Base-by-base conservation (phyloP, 192 early-diverging fungal genomes). In the Coemansia reversa region DNA sequence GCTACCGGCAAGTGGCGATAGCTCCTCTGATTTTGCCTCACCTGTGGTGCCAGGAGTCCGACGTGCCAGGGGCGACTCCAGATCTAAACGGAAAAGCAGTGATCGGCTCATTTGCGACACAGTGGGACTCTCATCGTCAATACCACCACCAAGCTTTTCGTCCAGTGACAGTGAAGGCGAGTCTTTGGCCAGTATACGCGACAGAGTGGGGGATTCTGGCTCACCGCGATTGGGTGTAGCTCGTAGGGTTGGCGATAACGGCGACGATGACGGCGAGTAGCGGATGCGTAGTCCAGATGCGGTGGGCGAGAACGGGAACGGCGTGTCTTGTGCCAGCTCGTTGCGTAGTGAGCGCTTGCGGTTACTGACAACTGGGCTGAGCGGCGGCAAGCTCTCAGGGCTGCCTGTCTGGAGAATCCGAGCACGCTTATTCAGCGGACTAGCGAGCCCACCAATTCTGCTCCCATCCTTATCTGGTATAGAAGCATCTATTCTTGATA, bases 301-400 rank as follows among this genome's bases (percentile, higher is more conserved):
- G 2, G 62, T 81, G 18, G 78, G 78, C 39, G 78, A 81, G 45
- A 81, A 81, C 53, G 62, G 69, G 25, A 61, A 56, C 27, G 73
- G 55, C 22, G 73, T 52, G 58, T 81, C 78, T 35, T 71, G 69
- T 5, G 51, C 48, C 69, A 66, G 23, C 11, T 75, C 78, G 2
- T 58, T 58, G 23, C 73, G 72, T 5, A 72, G 30, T 16, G 69
- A 47, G 42, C 78, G 78, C 47, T 69, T 71, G 55, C 78, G 73
- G 55, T 29, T 71, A 66, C 81, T 83, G 14, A 83, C 72, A 8
- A 83, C 73, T 12, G 81, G 81, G 53, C 81, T 83, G 11, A 83
- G 73, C 7, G 81, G 81, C 12, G 81, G 81, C 29, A 83, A 61
- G 49, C 72, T 75, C 48, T 75, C 73, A 20, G 81, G 76, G 42